Evolutionary conservation across 1,284 basidiomycete genomes (phyloP), one percentile per base, ranked within the genome.

Genomic region (Puccinia horiana): DNA sequence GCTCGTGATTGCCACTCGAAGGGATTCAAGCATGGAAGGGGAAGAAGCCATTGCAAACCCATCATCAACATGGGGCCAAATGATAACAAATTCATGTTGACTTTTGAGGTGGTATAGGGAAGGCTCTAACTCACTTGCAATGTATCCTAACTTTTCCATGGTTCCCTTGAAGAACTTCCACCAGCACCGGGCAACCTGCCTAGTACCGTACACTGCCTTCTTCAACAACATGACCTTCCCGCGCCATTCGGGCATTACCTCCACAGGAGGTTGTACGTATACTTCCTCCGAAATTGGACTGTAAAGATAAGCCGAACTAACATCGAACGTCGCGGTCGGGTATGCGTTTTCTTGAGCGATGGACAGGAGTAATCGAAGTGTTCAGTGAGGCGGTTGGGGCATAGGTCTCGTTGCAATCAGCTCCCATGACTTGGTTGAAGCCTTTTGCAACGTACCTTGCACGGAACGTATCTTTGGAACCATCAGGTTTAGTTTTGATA

Each of bases 141-240:
- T 32, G 37, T 20, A 76, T 1, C 75, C 75, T 29, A 76, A 0
- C 5, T 61, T 20, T 16, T 61, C 54, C 75, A 76, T 56, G 26
- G 35, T 76, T 47, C 37, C 35, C 8, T 35, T 44, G 49, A 76
- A 44, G n/a, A 76, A 76, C 63, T 58, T 37, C 75, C 75, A 76
- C 49, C 49, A 52, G 20, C 49, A 52, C 8, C 49, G 9, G 4
- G 49, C 18, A 4, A 18, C 75, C 56, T 76, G 26, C 23, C 23
- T 5, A 0, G 49, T 76, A 6, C 75, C 75, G 35, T 78, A 78
- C 61, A 78, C 29, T 42, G 76, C 76, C n/a, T 61, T 56, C 32
- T 76, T 56, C 12, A 76, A 40, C 29, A 14, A 14, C 49, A 52
- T 52, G 49, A 52, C 49, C 49, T 52, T 12, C 20, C 49, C 49